Percentiles rank a stretch among this genome's conserved stretches.
Evolutionary conservation across 805 yeast genomes (phyloP).

Genomic region (Kodamaea kakaduensis): DNA sequence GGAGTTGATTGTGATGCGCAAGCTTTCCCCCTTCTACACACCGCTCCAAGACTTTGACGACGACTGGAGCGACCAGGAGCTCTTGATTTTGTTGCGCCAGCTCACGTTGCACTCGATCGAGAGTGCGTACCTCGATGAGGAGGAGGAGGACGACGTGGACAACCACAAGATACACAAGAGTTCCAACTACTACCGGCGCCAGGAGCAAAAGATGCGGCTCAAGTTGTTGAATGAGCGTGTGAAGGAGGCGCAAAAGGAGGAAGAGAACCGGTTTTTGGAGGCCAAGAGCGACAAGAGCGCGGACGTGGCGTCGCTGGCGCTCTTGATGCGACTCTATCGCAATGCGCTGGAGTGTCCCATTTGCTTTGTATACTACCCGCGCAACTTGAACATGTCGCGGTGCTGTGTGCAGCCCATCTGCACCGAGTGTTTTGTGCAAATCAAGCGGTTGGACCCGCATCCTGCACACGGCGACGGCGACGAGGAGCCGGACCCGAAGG

Average conservation of each 20-base stretch:
- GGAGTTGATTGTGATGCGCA: conserved; percentile 61
- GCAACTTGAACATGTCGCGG: conserved; percentile 68
- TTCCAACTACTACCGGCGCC: conserved; percentile 42
- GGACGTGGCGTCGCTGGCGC: conserved; percentile 37
- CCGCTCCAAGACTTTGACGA: conserved; percentile 80
- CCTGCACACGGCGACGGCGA: conserved; percentile 58
- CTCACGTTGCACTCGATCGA: conserved; percentile 56
- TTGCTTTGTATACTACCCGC: conserved; percentile 84
- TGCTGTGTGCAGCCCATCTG: conserved; percentile 95
- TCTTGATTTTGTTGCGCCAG: conserved; percentile 46
- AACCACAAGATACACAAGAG: conserved; percentile 56
- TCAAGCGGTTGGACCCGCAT: conserved; percentile 88
- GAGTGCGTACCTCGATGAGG: conserved; percentile 46
- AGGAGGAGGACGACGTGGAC: conserved; percentile 54
- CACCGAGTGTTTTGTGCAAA: conserved; percentile 95
- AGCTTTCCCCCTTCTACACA: conserved; percentile 83
- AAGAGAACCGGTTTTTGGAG: conserved; percentile 32
- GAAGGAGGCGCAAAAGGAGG: conserved; percentile 30
- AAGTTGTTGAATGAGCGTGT: conserved; percentile 32
- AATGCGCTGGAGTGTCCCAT: conserved; percentile 86
- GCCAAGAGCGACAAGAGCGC: conserved; percentile 17
- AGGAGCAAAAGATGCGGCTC: conserved; percentile 45
- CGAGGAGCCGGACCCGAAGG: conserved; percentile 13
- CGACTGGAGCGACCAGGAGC: conserved; percentile 66
- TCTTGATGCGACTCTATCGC: conserved; percentile 59